Percentiles rank a stretch among this genome's conserved stretches.
Conservation (phyloP, 2,329 filamentous ascomycete species). For the Colletotrichum musicola region DNA sequence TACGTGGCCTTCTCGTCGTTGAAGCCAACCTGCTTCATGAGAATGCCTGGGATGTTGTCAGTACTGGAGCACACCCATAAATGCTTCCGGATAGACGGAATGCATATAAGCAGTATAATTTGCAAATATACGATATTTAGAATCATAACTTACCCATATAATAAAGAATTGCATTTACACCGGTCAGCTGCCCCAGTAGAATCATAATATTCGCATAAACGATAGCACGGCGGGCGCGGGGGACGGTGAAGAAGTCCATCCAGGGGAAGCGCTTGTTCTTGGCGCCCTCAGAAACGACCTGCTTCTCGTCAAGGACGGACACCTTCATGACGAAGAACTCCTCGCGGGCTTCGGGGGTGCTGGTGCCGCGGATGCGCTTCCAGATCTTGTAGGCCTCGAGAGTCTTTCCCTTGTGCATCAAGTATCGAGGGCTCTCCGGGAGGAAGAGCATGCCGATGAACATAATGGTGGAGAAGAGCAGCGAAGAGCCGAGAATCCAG, state of each 20-base stretch:
- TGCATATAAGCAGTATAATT: too few relatives aligned
- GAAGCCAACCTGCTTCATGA: slow-evolving; percentile 79
- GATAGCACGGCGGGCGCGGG: slow-evolving; percentile 74
- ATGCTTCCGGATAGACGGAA: background rate
- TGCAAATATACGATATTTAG: too few relatives aligned
- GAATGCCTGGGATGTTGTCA: slow-evolving; percentile 43
- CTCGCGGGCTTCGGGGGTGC: slow-evolving; percentile 68
- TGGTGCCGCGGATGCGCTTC: slow-evolving; percentile 77
- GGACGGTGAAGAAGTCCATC: slow-evolving; percentile 80
- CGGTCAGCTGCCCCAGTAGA: slow-evolving; percentile 77
- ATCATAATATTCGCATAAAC: slow-evolving; percentile 79
- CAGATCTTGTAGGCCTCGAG: slow-evolving; percentile 69
- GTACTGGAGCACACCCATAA: background rate
- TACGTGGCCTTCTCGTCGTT: slow-evolving; percentile 72
- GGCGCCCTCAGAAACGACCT: slow-evolving; percentile 61
- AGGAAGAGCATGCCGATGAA: slow-evolving; percentile 77
- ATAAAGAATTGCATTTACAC: slow-evolving; percentile 79
- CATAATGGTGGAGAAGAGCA: slow-evolving; percentile 67
- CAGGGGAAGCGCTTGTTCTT: slow-evolving; percentile 72
- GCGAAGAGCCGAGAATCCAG: slow-evolving; percentile 79
- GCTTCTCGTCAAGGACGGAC: slow-evolving; percentile 69
- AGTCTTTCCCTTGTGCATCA: slow-evolving; percentile 73
- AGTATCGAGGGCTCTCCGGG: slow-evolving; percentile 76
- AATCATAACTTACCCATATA: slow-evolving; percentile 65
- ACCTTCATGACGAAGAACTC: slow-evolving; percentile 81